These are phyloP conservation scores for Aspergillus sclerotioniger DNA, from an alignment of 495 filamentous ascomycete genomes.

Conservation along the genomic window DNA sequence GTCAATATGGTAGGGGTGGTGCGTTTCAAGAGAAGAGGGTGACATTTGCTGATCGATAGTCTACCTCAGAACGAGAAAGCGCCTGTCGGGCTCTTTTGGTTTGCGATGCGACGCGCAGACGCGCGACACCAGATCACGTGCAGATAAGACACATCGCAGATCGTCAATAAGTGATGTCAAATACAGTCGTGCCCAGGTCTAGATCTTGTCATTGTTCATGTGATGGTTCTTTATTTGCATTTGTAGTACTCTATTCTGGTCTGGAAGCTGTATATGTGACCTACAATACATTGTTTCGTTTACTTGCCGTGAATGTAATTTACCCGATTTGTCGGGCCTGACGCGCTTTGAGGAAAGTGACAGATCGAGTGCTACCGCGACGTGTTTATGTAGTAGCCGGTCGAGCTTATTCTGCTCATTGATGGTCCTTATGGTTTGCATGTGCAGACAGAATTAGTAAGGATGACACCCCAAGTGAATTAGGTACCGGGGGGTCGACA, in stretches of 20 bases:
- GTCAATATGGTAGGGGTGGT: too few relatives aligned
- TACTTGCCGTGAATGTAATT: too few relatives aligned
- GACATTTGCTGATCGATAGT: background rate
- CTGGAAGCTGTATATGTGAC: background rate
- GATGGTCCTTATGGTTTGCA: too few relatives aligned
- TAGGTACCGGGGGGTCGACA: too few relatives aligned
- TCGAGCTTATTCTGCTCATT: too few relatives aligned
- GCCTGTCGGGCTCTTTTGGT: background rate
- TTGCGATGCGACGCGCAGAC: constrained; percentile 25
- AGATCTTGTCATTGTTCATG: too few relatives aligned
- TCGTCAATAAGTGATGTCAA: background rate
- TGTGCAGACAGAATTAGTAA: too few relatives aligned
- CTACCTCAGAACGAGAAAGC: background rate
- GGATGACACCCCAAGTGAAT: too few relatives aligned
- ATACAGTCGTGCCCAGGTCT: background rate
- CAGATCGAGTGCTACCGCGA: too few relatives aligned
- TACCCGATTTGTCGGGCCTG: too few relatives aligned
- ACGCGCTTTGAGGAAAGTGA: too few relatives aligned
- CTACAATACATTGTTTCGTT: background rate
- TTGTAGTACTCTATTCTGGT: background rate
- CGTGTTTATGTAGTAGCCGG: too few relatives aligned
- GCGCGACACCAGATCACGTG: constrained; percentile 29
- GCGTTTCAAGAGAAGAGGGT: background rate
- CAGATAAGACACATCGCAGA: constrained; percentile 5
- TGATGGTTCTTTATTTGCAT: background rate